Percentiles rank a stretch among this genome's conserved stretches.
phyloP scores from a whole-genome alignment of 257 asterid genomes.

The Eucommia ulmoides region DNA sequence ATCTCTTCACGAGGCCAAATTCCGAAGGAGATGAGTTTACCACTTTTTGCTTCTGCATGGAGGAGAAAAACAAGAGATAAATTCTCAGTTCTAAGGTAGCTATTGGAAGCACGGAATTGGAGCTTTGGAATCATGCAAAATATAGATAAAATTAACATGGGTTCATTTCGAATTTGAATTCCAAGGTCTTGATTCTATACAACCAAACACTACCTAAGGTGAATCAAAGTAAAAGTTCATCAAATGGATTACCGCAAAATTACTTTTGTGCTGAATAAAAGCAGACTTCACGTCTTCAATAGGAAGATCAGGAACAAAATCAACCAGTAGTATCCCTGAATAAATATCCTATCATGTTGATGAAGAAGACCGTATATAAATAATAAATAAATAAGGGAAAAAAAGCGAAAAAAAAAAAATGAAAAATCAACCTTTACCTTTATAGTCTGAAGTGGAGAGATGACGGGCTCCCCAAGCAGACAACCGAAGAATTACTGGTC shows the following conservation, averaged over 20 bases:
- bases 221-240: background rate
- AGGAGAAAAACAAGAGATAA: slow-evolving; percentile 8
- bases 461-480: slow-evolving; percentile 99
- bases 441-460: slow-evolving; percentile 57
- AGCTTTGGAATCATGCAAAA: too few species aligned
- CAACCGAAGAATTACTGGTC: slow-evolving; percentile 85
- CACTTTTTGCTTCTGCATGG: slow-evolving; percentile 70
- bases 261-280: slow-evolving; percentile 54
- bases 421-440: slow-evolving; percentile 32
- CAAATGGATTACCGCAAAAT: slow-evolving; percentile 46
- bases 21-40: slow-evolving; percentile 65
- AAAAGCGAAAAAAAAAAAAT: background rate
- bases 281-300: slow-evolving; percentile 56
- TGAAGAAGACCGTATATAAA: slow-evolving; percentile 9
- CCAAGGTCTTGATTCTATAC: too few species aligned
- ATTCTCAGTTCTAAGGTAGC: background rate
- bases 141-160: too few species aligned
- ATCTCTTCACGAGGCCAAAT: slow-evolving; percentile 69
- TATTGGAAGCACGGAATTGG: too few species aligned
- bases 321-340: slow-evolving; percentile 69
- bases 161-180: too few species aligned
- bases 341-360: slow-evolving; percentile 15
- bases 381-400: too few species aligned
- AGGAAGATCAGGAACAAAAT: slow-evolving; percentile 67
- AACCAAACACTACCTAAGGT: too few species aligned